Percentiles rank a stretch among this genome's conserved stretches.
Conservation (phyloP, 129 eudicot species). For the Daucus carota region DNA sequence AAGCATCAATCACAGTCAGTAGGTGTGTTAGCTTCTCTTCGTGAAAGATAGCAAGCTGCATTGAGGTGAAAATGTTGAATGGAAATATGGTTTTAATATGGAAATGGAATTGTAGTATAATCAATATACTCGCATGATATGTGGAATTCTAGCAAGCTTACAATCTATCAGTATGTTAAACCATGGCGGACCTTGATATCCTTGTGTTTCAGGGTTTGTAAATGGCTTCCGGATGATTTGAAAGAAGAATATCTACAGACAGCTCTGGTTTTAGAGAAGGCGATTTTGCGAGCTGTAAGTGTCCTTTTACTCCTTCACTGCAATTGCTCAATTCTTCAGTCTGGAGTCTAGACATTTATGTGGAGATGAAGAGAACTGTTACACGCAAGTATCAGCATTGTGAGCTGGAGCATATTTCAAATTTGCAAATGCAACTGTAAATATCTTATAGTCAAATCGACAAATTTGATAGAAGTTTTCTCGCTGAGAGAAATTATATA, state of each 20-base stretch:
- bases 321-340: background rate
- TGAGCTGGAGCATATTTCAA: background rate
- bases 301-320: background rate
- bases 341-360: background rate
- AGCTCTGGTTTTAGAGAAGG: conserved; percentile 50
- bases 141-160: background rate
- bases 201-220: conserved; percentile 48
- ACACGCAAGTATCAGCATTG: background rate
- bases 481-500: background rate
- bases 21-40: background rate
- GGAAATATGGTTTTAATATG: background rate
- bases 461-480: background rate
- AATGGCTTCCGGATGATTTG: conserved; percentile 65
- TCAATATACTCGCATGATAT: background rate
- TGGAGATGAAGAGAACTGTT: background rate
- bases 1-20: background rate
- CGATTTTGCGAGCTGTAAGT: conserved; percentile 59
- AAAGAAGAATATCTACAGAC: conserved; percentile 54
- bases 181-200: no score
- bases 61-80: background rate
- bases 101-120: background rate
- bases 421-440: background rate
- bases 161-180: background rate
- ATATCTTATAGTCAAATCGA: background rate
- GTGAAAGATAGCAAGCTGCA: background rate